These are phyloP conservation scores for Fusarium agapanthi DNA, from an alignment of 2,329 filamentous ascomycete species.

Conservation along the genomic window DNA sequence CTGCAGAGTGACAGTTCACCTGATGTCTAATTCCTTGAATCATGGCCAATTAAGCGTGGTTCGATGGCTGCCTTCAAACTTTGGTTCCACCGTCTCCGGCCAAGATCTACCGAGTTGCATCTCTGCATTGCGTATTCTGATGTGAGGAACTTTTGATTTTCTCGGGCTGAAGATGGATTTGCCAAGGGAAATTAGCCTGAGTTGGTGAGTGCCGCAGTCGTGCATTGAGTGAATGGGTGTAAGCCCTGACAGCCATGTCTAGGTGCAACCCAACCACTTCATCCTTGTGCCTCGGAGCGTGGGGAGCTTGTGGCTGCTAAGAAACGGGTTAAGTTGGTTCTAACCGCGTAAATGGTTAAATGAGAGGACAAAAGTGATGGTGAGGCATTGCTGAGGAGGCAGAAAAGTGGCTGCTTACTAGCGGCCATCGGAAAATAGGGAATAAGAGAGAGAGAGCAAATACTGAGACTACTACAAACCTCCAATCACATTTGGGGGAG, in stretches of 20 bases:
- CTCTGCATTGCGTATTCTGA: not conserved
- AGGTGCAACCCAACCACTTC: slow-evolving; percentile 1
- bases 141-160: not conserved
- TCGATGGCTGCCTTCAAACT: not conserved
- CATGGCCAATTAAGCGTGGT: not conserved
- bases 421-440: not conserved
- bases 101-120: slow-evolving; percentile 13
- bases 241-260: slow-evolving; percentile 4
- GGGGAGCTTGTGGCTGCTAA: not conserved
- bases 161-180: not conserved
- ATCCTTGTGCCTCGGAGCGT: not conserved
- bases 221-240: slow-evolving; percentile 14
- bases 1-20: slow-evolving; percentile 5
- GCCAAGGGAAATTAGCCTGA: slow-evolving; percentile 21
- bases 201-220: slow-evolving; percentile 1
- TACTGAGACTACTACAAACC: not conserved
- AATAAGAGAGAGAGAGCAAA: not conserved
- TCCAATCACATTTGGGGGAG: not conserved
- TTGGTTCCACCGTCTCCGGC: slow-evolving; percentile 21
- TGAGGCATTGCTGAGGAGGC: not conserved
- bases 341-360: not conserved
- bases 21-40: not conserved
- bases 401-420: not conserved
- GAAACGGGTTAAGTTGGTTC: not conserved
- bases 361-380: not conserved